Percentiles rank a stretch among this genome's conserved stretches.
These are phyloP conservation scores for Populus euphratica DNA, from an alignment of 345 rosid species.

Conservation along the genomic window DNA sequence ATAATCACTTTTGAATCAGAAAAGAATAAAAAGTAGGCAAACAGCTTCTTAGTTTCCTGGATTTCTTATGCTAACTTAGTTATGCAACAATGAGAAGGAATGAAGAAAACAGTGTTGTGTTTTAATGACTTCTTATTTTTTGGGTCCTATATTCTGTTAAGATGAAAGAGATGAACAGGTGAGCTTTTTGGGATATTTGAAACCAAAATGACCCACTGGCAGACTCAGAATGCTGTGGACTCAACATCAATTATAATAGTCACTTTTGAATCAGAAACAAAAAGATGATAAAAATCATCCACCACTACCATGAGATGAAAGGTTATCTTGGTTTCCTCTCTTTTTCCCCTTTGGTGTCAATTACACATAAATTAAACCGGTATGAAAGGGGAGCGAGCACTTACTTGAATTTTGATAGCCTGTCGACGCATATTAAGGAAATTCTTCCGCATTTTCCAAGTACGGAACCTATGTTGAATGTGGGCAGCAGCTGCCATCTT, in stretches of 20 bases:
- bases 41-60: background rate
- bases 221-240: background rate
- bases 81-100: background rate
- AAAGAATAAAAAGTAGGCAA: background rate
- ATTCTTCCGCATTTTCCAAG: slow-evolving; percentile 74
- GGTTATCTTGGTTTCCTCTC: background rate
- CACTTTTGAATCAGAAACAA: background rate
- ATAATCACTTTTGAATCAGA: background rate
- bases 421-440: slow-evolving; percentile 74
- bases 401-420: slow-evolving; percentile 79
- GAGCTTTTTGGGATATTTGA: background rate
- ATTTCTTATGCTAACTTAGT: background rate
- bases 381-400: slow-evolving; percentile 7
- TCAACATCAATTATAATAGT: background rate
- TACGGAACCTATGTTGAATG: slow-evolving; percentile 82
- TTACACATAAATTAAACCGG: background rate
- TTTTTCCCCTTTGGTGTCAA: background rate
- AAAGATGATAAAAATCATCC: background rate
- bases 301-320: background rate
- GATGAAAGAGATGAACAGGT: background rate
- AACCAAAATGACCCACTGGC: background rate
- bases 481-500: slow-evolving; percentile 77
- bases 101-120: background rate
- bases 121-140: background rate
- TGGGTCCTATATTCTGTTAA: background rate